Evolutionary conservation across 2,329 filamentous ascomycete species (phyloP), one percentile per base, ranked within the genome.

Genomic region (Aspergillus jensenii): DNA sequence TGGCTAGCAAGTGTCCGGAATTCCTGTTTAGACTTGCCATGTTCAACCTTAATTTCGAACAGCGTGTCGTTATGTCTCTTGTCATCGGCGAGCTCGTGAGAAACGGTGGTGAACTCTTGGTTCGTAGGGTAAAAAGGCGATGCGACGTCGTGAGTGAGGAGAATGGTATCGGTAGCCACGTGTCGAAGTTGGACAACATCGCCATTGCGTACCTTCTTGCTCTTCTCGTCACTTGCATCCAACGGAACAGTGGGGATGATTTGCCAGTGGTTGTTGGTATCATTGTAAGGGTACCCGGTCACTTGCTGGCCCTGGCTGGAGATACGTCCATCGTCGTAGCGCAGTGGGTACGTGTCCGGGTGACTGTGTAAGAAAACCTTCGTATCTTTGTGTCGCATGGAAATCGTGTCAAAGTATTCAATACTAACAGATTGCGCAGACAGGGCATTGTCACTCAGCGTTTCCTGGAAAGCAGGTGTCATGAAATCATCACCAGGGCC

Each of bases 211-310:
- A 99, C 89, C 17, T 80, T 81, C 61, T 85, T 85, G 27, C 85
- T 87, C 35, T 81, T 64, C 53, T 83, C 79, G 59, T 86, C 76
- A 59, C 84, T 80, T 57, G 87, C 84, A 0, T 74, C 62, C 46
- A 81, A 65, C 15, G 76, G 71, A 54, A 82, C 79, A 6, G 82
- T 74, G 8, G 95, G 95, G 37, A 98, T 77, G 64, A 99, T 88
- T 76, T 98, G 89, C 95, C 95, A 99, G 71, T 96, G 86, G 80
- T 99, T 99, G 84, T 99, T 99, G 70, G 93, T 97, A 73, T 99
- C 95, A 65, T 98, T 96, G 82, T 91, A 95, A 2, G 95, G 95
- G 72, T 99, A 99, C 52, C 95, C 95, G 21, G 95, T 99, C 37
- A 99, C 92, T 78, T 99, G 95, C 79, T 99, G 95, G 59, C 95